Evolutionary conservation across 2,329 filamentous ascomycete species (phyloP).

Genomic region (Trichoderma harzianum): DNA sequence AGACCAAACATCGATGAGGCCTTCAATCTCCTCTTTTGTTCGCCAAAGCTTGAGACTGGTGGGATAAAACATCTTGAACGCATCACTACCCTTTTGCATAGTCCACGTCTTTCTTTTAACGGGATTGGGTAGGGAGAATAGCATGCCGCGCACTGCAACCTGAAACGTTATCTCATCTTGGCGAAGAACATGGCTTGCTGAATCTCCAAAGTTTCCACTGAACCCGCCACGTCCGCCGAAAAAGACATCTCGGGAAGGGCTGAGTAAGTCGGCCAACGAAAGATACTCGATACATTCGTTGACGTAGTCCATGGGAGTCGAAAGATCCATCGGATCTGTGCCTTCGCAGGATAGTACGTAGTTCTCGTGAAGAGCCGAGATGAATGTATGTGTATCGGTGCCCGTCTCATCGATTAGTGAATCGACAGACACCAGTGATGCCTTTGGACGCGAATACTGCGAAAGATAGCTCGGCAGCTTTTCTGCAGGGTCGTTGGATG

Average conservation of each 20-base stretch:
- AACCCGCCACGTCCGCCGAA: conserved; percentile 59
- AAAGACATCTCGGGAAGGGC: conserved; percentile 65
- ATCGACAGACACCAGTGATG: conserved; percentile 66
- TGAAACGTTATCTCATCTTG: conserved; percentile 96
- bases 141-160: conserved; percentile 77
- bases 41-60: conserved; percentile 80
- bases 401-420: conserved; percentile 88
- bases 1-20: conserved; percentile 67
- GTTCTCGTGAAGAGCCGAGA: conserved; percentile 90
- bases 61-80: conserved; percentile 91
- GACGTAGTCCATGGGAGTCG: conserved; percentile 70
- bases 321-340: conserved; percentile 44
- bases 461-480: conserved; percentile 57
- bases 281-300: conserved; percentile 83
- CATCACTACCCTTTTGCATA: conserved; percentile 51
- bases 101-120: conserved; percentile 65
- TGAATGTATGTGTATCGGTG: conserved; percentile 86
- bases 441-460: conserved; percentile 55
- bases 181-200: conserved; percentile 69
- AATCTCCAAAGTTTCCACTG: conserved; percentile 46
- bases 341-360: conserved; percentile 79
- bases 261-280: conserved; percentile 84
- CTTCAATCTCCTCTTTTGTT: conserved; percentile 76
- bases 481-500: conserved; percentile 45
- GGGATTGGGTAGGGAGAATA: conserved; percentile 81